Conservation (phyloP, 176 grass and related monocot genomes). For the Triticum timopheevii region DNA sequence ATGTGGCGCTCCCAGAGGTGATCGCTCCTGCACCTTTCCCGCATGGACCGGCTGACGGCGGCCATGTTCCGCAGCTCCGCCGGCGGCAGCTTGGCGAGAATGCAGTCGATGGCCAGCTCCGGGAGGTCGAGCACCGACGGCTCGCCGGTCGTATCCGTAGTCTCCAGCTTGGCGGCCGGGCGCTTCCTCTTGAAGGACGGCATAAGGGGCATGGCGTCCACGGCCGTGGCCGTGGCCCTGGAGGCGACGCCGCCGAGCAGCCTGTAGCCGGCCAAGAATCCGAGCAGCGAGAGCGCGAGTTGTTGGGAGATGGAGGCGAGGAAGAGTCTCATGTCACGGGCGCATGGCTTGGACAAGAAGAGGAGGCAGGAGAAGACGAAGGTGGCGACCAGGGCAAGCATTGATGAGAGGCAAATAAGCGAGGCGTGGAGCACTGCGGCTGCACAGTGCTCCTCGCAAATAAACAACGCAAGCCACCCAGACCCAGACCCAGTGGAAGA, state of each 20-base stretch:
- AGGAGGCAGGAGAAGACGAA: conserved; percentile 55
- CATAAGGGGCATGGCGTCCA: conserved; percentile 32
- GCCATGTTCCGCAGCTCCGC: conserved; percentile 68
- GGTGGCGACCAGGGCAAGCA: conserved; percentile 74
- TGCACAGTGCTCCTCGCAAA: conserved; percentile 38
- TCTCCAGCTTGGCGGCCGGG: conserved; percentile 33
- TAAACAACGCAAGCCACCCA: conserved; percentile 29
- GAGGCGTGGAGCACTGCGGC: conserved; percentile 2
- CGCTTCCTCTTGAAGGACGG: conserved; percentile 62
- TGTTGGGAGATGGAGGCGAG: conserved; percentile 55
- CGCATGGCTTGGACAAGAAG: conserved; percentile 69
- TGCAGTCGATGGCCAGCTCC: conserved; percentile 79
- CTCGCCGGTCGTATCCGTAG: conserved; percentile 32
- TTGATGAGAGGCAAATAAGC: conserved; percentile 33
- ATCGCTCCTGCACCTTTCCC: conserved; percentile 61
- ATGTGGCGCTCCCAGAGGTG: conserved; percentile 90
- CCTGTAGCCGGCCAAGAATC: conserved; percentile 34
- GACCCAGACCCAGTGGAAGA: conserved; percentile 18
- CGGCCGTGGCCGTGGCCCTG: neutral
- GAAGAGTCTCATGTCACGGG: conserved; percentile 71
- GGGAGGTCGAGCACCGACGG: conserved; percentile 77
- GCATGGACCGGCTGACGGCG: conserved; percentile 59
- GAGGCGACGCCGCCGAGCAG: conserved; percentile 32
- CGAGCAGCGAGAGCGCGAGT: conserved; percentile 38
- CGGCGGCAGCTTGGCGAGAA: conserved; percentile 75